Base-by-base conservation (phyloP, 768 basidiomycete species). In the Auricularia sp. region DNA sequence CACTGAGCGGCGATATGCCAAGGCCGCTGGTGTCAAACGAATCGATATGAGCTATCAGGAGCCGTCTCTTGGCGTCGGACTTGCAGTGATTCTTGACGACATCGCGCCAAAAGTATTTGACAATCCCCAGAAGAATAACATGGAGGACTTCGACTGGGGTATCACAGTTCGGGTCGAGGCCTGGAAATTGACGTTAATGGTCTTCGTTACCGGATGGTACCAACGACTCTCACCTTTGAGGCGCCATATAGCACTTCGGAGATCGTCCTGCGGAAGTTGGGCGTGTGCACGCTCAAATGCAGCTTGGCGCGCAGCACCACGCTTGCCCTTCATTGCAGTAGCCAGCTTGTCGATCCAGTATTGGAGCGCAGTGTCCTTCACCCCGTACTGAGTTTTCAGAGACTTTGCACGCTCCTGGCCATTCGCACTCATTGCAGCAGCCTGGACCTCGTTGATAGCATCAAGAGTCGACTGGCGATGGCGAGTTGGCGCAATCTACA, bases 71-170 rank as follows among this genome's bases (percentile, higher is more conserved):
- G 42, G 42, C 16, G 10, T 44, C 16, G 42, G 42, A 44, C 42
- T 44, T 44, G 42, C 42, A 44, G 10, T 44, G 42, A 44, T 2
- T 44, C 42, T 44, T 58, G 33, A 68, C 65, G 4, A 71, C 69
- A 69, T 82, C 80, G 0, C 76, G 73, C 80, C 81, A 83, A 36
- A 80, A 73, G 65, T 82, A 83, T 59, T 82, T 82, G 61, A 82
- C 73, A 68, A 80, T 75, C 0, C 80, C 80, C 1, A 81, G 75
- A 0, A 82, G 70, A 33, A 81, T 69, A 3, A 77, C 75, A 67
- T 82, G 81, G 16, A 54, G 36, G 21, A 72, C 68, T 63, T 72
- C 69, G 16, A 70, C 68, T 2, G 69, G 71, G 1, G 70, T 70
- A 59, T 70, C 67, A 8, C 21, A 16, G 39, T 69, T 64, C 7